phyloP scores from a whole-genome alignment of 2,329 filamentous ascomycete species.

The Taxawa tesnikishii region DNA sequence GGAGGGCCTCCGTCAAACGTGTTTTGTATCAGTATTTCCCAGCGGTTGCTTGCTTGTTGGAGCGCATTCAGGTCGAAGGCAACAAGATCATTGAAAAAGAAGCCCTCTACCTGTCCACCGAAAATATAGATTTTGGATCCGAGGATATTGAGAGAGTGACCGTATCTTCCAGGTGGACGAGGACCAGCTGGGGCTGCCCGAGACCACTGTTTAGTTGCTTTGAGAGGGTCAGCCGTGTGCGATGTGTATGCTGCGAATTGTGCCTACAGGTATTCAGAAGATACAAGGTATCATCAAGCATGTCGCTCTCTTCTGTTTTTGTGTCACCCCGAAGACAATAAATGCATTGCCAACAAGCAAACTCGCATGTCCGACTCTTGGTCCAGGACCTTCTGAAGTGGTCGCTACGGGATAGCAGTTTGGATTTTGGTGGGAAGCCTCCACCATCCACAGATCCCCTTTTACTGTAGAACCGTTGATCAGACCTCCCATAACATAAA shows the following conservation, averaged over 20 bases:
- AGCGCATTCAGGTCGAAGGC: slow-evolving; percentile 93
- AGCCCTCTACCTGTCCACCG: slow-evolving; percentile 91
- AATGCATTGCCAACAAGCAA: slow-evolving; percentile 95
- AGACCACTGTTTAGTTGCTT: slow-evolving; percentile 97
- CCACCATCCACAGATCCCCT: slow-evolving; percentile 95
- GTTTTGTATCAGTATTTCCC: slow-evolving; percentile 82
- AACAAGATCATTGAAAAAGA: slow-evolving; percentile 94
- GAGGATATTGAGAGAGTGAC: slow-evolving; percentile 90
- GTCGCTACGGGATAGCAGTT: slow-evolving; percentile 86
- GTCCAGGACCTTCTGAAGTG: slow-evolving; percentile 85
- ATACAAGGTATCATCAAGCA: slow-evolving; percentile 90
- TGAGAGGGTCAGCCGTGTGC: slow-evolving; percentile 16
- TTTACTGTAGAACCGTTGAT: slow-evolving; percentile 94
- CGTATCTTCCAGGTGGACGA: slow-evolving; percentile 81
- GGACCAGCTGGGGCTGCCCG: slow-evolving; percentile 78
- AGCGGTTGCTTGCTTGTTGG: slow-evolving; percentile 80
- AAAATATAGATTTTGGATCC: slow-evolving; percentile 97
- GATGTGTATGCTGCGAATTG: not conserved
- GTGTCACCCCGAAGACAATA: slow-evolving; percentile 99
- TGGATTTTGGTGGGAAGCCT: slow-evolving; percentile 69
- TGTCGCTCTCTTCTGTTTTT: slow-evolving; percentile 85
- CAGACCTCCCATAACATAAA: slow-evolving; percentile 94
- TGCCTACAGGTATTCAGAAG: slow-evolving; percentile 89
- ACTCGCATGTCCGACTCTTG: slow-evolving; percentile 87
- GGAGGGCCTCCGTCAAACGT: slow-evolving; percentile 49